Evolutionary conservation across 768 basidiomycete genomes (phyloP).

Genomic region (Phanerochaete carnosa): DNA sequence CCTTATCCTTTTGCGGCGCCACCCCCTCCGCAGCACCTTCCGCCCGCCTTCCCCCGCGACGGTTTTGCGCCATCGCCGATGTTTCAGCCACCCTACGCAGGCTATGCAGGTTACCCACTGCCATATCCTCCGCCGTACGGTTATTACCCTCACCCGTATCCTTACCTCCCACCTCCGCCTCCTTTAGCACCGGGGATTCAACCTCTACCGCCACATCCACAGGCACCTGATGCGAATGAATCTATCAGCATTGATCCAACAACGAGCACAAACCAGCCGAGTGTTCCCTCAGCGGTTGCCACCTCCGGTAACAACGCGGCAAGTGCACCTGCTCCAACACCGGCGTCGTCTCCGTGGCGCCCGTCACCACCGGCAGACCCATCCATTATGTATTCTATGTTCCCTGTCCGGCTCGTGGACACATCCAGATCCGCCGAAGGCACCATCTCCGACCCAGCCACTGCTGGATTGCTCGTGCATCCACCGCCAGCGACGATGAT

Average conservation of each 20-base stretch:
- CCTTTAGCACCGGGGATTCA: neutral
- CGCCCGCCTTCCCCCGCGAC: constrained; percentile 8
- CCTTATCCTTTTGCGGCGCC: constrained; percentile 21
- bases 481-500: neutral
- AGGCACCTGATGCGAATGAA: neutral
- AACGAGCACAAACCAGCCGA: neutral
- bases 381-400: constrained; percentile 5
- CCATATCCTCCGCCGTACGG: constrained; percentile 1
- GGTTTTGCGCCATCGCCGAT: constrained; percentile 5
- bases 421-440: neutral
- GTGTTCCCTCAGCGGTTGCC: neutral
- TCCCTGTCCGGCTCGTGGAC: neutral
- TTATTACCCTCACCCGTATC: constrained; percentile 16
- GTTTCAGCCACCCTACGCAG: constrained; percentile 16
- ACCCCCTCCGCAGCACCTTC: neutral
- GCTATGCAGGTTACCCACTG: constrained; percentile 10
- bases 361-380: neutral
- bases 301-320: neutral
- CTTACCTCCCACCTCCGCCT: constrained; percentile 8
- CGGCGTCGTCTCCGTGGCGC: neutral
- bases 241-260: neutral
- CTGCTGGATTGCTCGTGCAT: neutral
- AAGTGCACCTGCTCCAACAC: neutral
- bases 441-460: neutral
- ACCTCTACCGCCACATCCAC: neutral